Evolutionary conservation across 768 basidiomycete genomes (phyloP), one percentile per base, ranked within the genome.

Genomic region (Psilocybe tampanensis): DNA sequence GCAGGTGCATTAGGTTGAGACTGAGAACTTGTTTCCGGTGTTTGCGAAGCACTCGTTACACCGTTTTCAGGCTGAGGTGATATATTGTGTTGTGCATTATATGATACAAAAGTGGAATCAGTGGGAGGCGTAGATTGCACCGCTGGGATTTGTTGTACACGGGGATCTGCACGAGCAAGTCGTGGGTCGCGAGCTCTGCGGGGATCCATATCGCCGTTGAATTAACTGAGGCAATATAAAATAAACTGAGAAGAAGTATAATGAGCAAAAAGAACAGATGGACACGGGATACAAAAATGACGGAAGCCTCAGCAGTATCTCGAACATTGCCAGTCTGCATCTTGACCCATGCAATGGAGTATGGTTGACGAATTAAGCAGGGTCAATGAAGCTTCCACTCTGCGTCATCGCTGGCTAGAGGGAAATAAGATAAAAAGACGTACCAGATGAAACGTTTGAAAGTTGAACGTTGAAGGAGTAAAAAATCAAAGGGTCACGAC

Each of bases 351-450:
- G 60, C 50, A 62, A 59, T 55, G 52, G 64, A 58, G 52, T 56
- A 29, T 29, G 29, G 52, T 58, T 64, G 43, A 51, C 47, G 55
- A 11, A 54, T 55, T 54, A 43, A 23, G 48, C 62, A 72, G 80
- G 89, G 84, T 92, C 80, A 76, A 83, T 89, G 71, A 74, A 88
- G 92, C 76, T 86, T 91, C 92, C 92, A 94, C 92, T 94, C 92
- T 90, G 87, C 89, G 84, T 94, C 90, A 93, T 94, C 92, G 71
- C 70, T 29, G 70, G 66, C 66, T 54, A 23, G 29, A 13, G 21
- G 33, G 42, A 7, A 17, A 48, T 44, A 43, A 24, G 42, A 56
- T 39, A 22, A 8, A 51, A 36, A 48, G 36, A 17, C 48, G 52
- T 36, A 55, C 48, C 54, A 44, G 21, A 32, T 23, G 6, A 13